Evolutionary conservation across 2,329 filamentous ascomycete genomes (phyloP), one percentile per base, ranked within the genome.

Genomic region (Alternaria solani): DNA sequence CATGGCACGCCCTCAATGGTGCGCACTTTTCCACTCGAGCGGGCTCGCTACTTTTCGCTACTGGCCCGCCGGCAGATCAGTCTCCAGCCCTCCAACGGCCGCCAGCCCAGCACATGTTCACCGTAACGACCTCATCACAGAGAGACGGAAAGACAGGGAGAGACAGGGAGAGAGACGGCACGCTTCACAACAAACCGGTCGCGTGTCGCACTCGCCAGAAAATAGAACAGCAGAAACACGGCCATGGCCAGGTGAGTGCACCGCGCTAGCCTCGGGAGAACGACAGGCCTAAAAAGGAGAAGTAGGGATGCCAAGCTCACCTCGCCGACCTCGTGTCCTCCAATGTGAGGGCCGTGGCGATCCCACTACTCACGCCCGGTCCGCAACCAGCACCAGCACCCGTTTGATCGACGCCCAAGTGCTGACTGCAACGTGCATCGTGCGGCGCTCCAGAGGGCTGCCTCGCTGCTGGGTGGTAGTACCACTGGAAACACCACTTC

Each of bases 321-420:
- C 69, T 77, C 75, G 75, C 73, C 75, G 75, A 78, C 75, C 74
- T 76, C 65, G 63, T 66, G 63, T 65, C 60, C 63, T 67, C 64
- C 67, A 71, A 59, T 61, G 63, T 51, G 59, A 69, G 61, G 64
- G 61, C 60, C 67, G 67, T 65, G 73, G 67, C 70, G 73, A 77
- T 77, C 72, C 64, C 72, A 66, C 64, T 57, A 73, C 72, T 61
- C 67, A 62, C 59, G 69, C 69, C 71, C 68, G 68, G 73, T 63
- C 68, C 71, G 65, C 64, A 63, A 62, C 69, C 69, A 69, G 73
- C 71, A 72, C 73, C 71, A 74, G 69, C 73, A 69, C 73, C 75
- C 76, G 76, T 77, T 78, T 78, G 76, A 78, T 77, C 75, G 73
- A 68, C 72, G 68, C 55, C 63, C 65, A 56, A 69, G 66, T 67